Base-by-base conservation (phyloP, 2,329 filamentous ascomycete species). In the Dendrostoma leiphaemia region DNA sequence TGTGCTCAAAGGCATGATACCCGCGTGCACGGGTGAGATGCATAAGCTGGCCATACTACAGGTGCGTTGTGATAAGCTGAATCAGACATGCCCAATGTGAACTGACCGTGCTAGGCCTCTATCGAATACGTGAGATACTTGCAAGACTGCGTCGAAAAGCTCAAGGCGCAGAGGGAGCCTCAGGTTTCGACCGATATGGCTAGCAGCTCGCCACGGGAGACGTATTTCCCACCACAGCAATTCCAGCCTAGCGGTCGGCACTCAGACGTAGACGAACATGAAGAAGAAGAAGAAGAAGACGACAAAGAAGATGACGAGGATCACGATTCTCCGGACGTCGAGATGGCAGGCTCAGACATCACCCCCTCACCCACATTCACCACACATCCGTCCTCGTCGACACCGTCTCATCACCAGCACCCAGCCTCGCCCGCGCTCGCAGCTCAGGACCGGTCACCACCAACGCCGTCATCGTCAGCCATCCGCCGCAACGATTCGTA, bases 101-200 rank as follows among this genome's bases (percentile, higher is more conserved):
- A 19, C 53, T 56, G 34, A 57, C 35, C 19, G 10, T 13, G 38
- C 6, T 1, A 96, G 91, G 93, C 93, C 5, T 94, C 91, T 44
- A 97, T 97, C 57, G 94, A 97, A 64, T 97, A 99, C 64, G 85
- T 97, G 60, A 88, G 90, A 57, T 99, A 99, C 67, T 82, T 99
- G 13, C 90, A 97, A 68, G 87, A 91, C 67, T 97, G 93, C 64
- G 84, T 97, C 34, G 71, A 80, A 29, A 89, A 93, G 64, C 78
- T 97, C 52, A 91, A 96, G 69, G 80, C 79, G 5, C 78, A 80
- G 55, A 72, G 73, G 53, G 69, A 73, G 34, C 54, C 64, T 34
- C 60, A 65, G 68, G 2, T 62, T 57, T 3, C 63, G 62, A 57
- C 63, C 10, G 66, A 68, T 24, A 68, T 67, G 6, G 64, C 67